Percentiles rank a stretch among this genome's conserved stretches.
Evolutionary conservation across 1,284 basidiomycete species (phyloP).

Genomic region (Vanrija pseudolonga): DNA sequence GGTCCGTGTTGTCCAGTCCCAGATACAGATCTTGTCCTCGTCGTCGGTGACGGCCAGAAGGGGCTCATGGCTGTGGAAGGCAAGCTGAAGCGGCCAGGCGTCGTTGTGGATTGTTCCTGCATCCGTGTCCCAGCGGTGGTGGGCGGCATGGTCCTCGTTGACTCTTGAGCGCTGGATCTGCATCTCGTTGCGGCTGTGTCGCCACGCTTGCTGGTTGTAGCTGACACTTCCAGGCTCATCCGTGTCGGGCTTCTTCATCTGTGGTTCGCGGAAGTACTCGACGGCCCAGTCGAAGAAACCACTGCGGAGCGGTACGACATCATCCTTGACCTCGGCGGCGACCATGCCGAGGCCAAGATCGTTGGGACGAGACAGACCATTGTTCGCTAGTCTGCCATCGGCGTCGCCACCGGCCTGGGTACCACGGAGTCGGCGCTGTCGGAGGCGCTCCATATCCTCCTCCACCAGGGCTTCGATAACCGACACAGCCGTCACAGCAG

Average conservation of each 20-base stretch:
- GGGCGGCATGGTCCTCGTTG: slow-evolving; percentile 66
- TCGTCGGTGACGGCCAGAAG: slow-evolving; percentile 85
- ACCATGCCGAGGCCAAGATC: slow-evolving; percentile 50
- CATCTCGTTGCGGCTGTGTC: slow-evolving; percentile 83
- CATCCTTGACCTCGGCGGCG: slow-evolving; percentile 51
- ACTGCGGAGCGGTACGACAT: slow-evolving; percentile 78
- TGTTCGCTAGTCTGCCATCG: slow-evolving; percentile 38
- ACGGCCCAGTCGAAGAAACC: slow-evolving; percentile 93
- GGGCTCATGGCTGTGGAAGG: slow-evolving; percentile 89
- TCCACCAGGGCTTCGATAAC: slow-evolving; percentile 83
- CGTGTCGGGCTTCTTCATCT: slow-evolving; percentile 94
- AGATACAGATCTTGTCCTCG: slow-evolving; percentile 80
- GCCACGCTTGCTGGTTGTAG: slow-evolving; percentile 95
- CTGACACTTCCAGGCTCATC: slow-evolving; percentile 91
- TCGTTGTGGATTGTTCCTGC: slow-evolving; percentile 69
- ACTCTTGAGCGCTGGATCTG: slow-evolving; percentile 62
- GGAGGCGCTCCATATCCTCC: slow-evolving; percentile 81
- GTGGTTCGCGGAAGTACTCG: slow-evolving; percentile 97
- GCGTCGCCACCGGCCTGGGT: slow-evolving; percentile 44
- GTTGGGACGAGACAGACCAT: slow-evolving; percentile 36
- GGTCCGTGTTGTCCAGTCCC: slow-evolving; percentile 84
- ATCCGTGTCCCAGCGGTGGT: slow-evolving; percentile 73
- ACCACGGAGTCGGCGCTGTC: slow-evolving; percentile 60
- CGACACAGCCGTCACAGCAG: slow-evolving; percentile 56
- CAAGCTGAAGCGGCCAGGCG: slow-evolving; percentile 69